Conservation (phyloP, 2,329 filamentous ascomycete genomes). For the Trichocomaceae sp. region DNA sequence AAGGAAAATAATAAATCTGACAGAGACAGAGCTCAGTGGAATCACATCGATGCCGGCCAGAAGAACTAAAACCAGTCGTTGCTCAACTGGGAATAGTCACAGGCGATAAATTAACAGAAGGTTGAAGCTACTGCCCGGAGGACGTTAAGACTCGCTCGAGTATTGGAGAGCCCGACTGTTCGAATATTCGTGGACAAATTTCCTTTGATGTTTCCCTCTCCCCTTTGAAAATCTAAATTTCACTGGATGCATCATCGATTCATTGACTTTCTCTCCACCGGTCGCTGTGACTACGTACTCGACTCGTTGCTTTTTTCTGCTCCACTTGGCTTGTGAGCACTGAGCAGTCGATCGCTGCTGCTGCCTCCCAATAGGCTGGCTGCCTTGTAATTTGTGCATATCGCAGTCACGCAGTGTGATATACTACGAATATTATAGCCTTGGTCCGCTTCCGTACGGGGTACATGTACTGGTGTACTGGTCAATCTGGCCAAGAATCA, state of each 20-base stretch:
- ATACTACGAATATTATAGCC: neutral
- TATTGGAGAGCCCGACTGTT: no score
- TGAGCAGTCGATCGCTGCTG: conserved; percentile 5
- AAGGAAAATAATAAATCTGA: conserved; percentile 2
- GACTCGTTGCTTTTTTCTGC: conserved; percentile 7
- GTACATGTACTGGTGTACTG: neutral
- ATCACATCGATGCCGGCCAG: conserved; percentile 20
- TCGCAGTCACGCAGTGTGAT: neutral
- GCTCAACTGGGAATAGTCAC: neutral
- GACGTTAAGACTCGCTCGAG: no score
- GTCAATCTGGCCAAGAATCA: no score
- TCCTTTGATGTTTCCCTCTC: neutral
- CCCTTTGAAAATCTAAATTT: neutral
- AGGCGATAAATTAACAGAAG: neutral
- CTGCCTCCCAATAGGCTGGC: neutral
- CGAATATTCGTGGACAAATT: neutral
- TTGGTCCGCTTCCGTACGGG: neutral
- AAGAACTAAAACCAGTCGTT: neutral
- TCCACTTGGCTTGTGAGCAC: conserved; percentile 9
- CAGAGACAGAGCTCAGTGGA: conserved; percentile 16
- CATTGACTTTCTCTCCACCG: conserved; percentile 3
- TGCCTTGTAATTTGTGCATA: neutral
- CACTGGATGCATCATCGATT: neutral
- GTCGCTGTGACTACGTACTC: neutral
- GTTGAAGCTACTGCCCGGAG: neutral